phyloP scores from a whole-genome alignment of 768 basidiomycete species.

The Tubosaeta sp. region DNA sequence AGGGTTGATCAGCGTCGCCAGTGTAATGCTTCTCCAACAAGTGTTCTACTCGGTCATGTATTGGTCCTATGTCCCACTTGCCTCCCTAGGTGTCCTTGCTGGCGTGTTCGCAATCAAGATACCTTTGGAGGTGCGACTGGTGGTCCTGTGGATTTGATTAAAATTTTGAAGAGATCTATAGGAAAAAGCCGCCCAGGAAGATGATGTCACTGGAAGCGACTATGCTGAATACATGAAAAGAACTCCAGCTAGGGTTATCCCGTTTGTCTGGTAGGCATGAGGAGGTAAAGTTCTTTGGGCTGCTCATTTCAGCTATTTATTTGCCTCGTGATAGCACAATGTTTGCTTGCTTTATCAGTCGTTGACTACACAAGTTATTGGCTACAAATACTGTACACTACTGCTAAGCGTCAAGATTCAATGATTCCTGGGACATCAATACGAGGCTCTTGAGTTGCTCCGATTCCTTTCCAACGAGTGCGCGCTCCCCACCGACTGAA shows the following conservation, averaged over 20 bases:
- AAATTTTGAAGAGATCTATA: conserved; percentile 8
- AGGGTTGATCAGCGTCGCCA: conserved; percentile 3
- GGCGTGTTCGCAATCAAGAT: conserved; percentile 32
- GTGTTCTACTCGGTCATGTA: conserved; percentile 22
- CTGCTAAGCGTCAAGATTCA: conserved; percentile 16
- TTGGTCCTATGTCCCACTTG: conserved; percentile 36
- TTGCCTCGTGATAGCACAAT: background rate
- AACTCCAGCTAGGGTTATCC: conserved; percentile 29
- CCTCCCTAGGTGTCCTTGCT: conserved; percentile 18
- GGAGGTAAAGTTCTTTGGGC: too few species aligned
- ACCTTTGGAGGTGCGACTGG: conserved; percentile 28
- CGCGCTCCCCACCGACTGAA: conserved; percentile 42
- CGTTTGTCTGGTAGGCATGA: conserved; percentile 26
- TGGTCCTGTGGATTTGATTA: background rate
- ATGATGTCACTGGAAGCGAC: conserved; percentile 19
- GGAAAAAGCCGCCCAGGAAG: conserved; percentile 29
- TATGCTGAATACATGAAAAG: conserved; percentile 30
- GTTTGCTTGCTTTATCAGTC: background rate
- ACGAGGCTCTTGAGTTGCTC: conserved; percentile 41
- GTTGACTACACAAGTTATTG: background rate
- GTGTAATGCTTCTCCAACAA: conserved; percentile 25
- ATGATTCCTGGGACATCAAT: conserved; percentile 28
- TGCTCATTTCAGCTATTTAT: too few species aligned
- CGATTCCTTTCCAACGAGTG: conserved; percentile 38
- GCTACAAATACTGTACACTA: conserved; percentile 5